Evolutionary conservation across 257 asterid genomes (phyloP), one percentile per base, ranked within the genome.

Genomic region (Euphrasia confusa): DNA sequence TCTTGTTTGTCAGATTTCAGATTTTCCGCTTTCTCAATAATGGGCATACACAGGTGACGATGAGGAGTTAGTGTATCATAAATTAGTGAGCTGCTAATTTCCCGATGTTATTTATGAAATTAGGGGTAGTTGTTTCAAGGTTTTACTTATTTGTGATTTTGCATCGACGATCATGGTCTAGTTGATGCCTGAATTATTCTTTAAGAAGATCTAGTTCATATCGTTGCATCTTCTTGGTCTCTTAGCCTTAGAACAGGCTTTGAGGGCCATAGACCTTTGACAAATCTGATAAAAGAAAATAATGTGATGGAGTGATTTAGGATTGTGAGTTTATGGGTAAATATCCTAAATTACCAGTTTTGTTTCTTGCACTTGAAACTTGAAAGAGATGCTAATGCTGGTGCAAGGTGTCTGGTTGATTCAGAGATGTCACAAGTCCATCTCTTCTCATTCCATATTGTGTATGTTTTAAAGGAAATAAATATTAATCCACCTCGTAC

Each of bases 141-240:
- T 63, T 37, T 37, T n/a, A 24, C 10, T 48, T 47, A 15, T 35
- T 28, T 35, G 39, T 47, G 50, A 54, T 32, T 63, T 63, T 17
- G 24, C 27, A 56, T 45, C 5, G 24, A 33, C 32, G 42, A 17
- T 33, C 39, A 33, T 33, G 9, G 39, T 33, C 7, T 6, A 5
- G 39, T 33, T 72, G 63, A 10, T 55, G 60, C 48, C 42, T 67
- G 70, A 49, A 12, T 40, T 37, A 27, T 21, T 39, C 28, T 5
- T 7, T 5, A 10, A 12, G 21, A 54, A 60, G 37, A 33, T 63
- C 9, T 26, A 15, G 35, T 39, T 26, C 39, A 57, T 32, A 56
- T 33, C 7, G 7, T 33, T 33, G 39, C 39, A 5, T 33, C 5
- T 58, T 56, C 28, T 52, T n/a, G 3, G 47, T 40, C 50, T 58